phyloP scores from a whole-genome alignment of 2,329 filamentous ascomycete genomes.

The Xylariaceae sp. region DNA sequence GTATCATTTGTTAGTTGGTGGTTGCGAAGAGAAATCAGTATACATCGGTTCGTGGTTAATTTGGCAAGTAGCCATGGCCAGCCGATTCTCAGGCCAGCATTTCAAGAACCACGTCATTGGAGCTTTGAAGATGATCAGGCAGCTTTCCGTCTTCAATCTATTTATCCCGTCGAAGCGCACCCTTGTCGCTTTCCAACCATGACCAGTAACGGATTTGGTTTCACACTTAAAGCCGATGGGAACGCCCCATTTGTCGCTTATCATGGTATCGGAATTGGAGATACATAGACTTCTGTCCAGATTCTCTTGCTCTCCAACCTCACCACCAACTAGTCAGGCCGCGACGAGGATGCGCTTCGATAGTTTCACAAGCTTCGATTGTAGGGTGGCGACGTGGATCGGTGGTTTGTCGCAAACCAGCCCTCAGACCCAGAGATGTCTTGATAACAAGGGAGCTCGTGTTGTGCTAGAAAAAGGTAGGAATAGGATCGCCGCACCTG shows the following conservation, averaged over 20 bases:
- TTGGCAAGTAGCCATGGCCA: neutral
- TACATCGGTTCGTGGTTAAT: too few relatives aligned
- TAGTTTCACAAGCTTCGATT: neutral
- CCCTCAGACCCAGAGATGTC: neutral
- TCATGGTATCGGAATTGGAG: neutral
- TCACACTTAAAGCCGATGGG: neutral
- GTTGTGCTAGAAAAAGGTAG: neutral
- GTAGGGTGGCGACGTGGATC: neutral
- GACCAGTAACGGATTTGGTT: neutral
- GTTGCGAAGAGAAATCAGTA: neutral
- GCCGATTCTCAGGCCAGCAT: neutral
- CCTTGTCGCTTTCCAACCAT: neutral
- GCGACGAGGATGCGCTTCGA: neutral
- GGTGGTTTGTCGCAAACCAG: neutral
- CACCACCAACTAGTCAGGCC: neutral
- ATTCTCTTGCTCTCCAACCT: neutral
- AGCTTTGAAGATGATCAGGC: neutral
- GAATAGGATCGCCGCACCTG: constrained; percentile 13
- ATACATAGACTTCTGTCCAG: too few relatives aligned
- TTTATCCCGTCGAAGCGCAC: neutral
- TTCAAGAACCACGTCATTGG: neutral
- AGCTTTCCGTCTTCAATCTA: neutral
- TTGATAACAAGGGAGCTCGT: neutral
- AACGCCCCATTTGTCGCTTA: neutral
- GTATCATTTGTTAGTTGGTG: constrained; percentile 1